Base-by-base conservation (phyloP, 2,329 filamentous ascomycete species). In the Colletotrichum tanaceti region DNA sequence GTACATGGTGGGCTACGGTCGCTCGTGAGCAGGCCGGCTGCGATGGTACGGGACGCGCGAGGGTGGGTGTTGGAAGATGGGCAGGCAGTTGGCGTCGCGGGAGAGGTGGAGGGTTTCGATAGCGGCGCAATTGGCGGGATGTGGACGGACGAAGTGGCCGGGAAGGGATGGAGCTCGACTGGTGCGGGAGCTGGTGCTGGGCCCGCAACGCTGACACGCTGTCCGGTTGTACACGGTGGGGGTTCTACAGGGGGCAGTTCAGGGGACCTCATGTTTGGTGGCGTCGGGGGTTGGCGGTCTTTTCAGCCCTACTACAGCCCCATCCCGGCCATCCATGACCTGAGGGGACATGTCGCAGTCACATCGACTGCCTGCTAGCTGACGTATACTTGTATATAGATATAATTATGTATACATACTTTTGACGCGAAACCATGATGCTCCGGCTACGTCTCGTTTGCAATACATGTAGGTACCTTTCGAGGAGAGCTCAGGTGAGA, bases 1-100 rank as follows among this genome's bases (percentile, higher is more conserved):
- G 83, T 98, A 98, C 95, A 98, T 98, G 66, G 61, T 66, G 61
- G 55, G 60, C 32, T 35, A 13, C 38, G 10, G 24, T n/a, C 28
- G 24, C 62, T 52, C 28, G 32, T 28, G 43, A 20, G 43, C 44
- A 65, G 59, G 50, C 62, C 39, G 38, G 38, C 47, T 64, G 63
- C 66, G 49, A n/a, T 60, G 22, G 20, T 32, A 24, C 24, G 24
- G 16, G 24, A 22, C 22, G 43, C 24, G 44, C 20, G n/a, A 28
- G 28, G 43, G n/a, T n/a, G n/a, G n/a, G 43, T 35, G 32, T 39
- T 20, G 22, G 20, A 28, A 38, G 44, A 18, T 55, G 49, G 55
- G 24, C 28, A 35, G 55, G 24, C 28, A 35, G 39, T 60, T 46
- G 57, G 50, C 53, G 28, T 10, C 49, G 50, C 32, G 62, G 62